phyloP scores from a whole-genome alignment of 768 basidiomycete species.

The Tylopilus rubrobrunneus region DNA sequence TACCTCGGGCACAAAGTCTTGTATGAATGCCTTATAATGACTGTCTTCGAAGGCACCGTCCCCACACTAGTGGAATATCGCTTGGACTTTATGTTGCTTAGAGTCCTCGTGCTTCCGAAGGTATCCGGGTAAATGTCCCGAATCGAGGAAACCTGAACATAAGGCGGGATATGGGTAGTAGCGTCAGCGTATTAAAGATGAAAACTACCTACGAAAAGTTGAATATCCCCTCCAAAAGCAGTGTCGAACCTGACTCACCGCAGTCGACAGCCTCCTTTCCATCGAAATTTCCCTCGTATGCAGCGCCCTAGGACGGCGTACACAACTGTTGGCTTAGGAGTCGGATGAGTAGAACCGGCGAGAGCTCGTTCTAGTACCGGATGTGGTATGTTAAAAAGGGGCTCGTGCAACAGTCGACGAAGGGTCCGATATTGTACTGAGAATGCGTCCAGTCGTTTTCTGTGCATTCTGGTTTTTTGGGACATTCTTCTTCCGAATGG shows the following conservation, averaged over 20 bases:
- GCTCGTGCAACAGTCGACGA: constrained; percentile 7
- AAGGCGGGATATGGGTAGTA: constrained; percentile 53
- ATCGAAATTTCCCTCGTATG: constrained; percentile 70
- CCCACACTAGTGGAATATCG: constrained; percentile 71
- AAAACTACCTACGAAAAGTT: constrained; percentile 50
- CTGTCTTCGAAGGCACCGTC: constrained; percentile 64
- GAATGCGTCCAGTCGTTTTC: constrained; percentile 8
- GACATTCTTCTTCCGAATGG: constrained; percentile 7
- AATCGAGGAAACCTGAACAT: constrained; percentile 42
- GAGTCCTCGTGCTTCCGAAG: constrained; percentile 39
- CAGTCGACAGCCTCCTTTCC: constrained; percentile 54
- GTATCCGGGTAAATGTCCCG: constrained; percentile 47
- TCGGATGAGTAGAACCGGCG: constrained; percentile 13
- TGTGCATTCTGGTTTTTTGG: constrained; percentile 7
- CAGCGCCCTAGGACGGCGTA: constrained; percentile 53
- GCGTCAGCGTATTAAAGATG: constrained; percentile 68
- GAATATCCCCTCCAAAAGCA: neutral
- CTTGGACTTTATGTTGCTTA: constrained; percentile 41
- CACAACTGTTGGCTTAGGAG: constrained; percentile 38
- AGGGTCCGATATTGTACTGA: neutral
- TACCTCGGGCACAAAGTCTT: constrained; percentile 52
- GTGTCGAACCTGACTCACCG: constrained; percentile 31
- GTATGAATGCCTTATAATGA: constrained; percentile 71
- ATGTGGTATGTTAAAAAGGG: constrained; percentile 14
- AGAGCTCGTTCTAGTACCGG: constrained; percentile 21